Base-by-base conservation (phyloP, 805 yeast species). In the Metschnikowia orientalis region DNA sequence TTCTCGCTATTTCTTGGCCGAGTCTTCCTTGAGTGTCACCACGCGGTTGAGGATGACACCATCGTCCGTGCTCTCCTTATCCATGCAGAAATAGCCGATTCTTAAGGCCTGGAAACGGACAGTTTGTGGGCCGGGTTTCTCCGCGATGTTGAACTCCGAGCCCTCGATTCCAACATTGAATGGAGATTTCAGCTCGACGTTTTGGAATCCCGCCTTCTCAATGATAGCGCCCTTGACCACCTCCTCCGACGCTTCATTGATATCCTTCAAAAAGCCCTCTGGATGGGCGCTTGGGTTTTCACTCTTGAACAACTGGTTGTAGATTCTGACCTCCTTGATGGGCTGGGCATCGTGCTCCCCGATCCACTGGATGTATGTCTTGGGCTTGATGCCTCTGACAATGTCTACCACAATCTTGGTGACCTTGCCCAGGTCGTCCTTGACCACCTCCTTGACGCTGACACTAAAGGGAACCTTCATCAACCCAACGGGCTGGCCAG, bases 51-150 rank as follows among this genome's bases (percentile, higher is more conserved):
- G 68, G 20, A 92, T 72, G 43, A 89, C 63, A 38, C 66, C 69
- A 11, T n/a, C 27, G 12, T 63, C 70, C 7, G 70, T 63, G 36
- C 85, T 64, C 44, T 90, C 97, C 47, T 73, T 75, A 57, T 92
- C 98, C 57, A 87, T 59, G 53, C 95, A 80, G 75, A 88, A 92
- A 62, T 92, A 92, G 18, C 98, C 98, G 28, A 86, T 90, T 65
- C 98, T 79, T 61, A 92, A 75, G 18, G 95, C 98, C 68, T 92
- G 98, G 87, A 92, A 92, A 61, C 98, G 77, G 19, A 85, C 87
- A 8, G 48, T 42, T 28, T 44, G 37, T 4, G 50, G 50, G 14
- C 48, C 48, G 20, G 30, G 26, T 29, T 38, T 34, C 57, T 92
- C 97, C 47, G 73, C 69, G 45, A 88, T 81, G 53, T 72, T 71